Evolutionary conservation across 2,329 filamentous ascomycete species (phyloP).

Genomic region (Fusarium goolgardi): DNA sequence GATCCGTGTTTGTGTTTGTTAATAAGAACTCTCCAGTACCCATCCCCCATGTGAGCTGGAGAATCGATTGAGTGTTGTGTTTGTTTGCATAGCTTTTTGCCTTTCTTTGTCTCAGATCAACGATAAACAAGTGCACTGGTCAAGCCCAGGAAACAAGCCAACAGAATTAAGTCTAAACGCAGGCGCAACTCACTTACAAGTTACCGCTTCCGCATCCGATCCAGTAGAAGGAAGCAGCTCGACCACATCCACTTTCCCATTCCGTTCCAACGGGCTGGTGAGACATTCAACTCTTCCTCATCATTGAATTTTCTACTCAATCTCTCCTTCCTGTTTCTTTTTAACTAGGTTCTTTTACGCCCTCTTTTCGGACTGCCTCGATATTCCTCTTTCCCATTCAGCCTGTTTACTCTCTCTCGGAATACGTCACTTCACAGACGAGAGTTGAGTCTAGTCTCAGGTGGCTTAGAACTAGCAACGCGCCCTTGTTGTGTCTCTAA

Average conservation of each 20-base stretch:
- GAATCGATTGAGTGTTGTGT: not conserved
- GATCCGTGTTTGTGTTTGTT: constrained; percentile 25
- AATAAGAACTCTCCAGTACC: constrained; percentile 24
- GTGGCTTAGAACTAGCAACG: constrained; percentile 23
- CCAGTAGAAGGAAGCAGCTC: constrained; percentile 7
- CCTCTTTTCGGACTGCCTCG: constrained; percentile 1
- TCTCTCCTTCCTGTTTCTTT: constrained; percentile 10
- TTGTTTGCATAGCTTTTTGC: not conserved
- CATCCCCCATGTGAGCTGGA: not conserved
- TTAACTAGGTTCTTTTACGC: not conserved
- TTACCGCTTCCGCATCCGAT: constrained; percentile 6
- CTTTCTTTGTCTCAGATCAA: not conserved
- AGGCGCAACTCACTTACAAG: constrained; percentile 18
- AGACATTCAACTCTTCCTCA: constrained; percentile 16
- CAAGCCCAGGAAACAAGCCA: not conserved
- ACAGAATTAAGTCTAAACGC: not conserved
- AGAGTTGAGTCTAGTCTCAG: constrained; percentile 23
- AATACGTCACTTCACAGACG: constrained; percentile 20
- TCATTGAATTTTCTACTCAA: constrained; percentile 15
- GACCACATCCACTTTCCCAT: constrained; percentile 26
- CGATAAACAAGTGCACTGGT: not conserved
- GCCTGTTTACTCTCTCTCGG: not conserved
- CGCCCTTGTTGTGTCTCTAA: constrained; percentile 12
- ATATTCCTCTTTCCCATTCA: not conserved
- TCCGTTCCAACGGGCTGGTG: constrained; percentile 17